Percentiles rank a stretch among this genome's conserved stretches.
phyloP scores from a whole-genome alignment of 1,139 yeast species.

The Hanseniaspora uvarum region DNA sequence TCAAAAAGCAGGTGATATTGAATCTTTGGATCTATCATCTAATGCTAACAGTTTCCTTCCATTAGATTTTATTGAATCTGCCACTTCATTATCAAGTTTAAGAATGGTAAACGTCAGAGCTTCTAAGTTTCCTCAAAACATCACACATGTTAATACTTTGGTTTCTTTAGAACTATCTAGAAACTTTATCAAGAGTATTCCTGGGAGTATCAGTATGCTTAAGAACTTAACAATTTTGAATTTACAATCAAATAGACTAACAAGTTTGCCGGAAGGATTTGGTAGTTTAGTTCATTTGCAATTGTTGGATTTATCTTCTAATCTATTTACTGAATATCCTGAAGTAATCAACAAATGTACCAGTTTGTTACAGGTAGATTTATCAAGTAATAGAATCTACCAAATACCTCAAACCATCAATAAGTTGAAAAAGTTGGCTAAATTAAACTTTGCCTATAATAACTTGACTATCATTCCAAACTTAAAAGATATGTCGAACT shows the following conservation, averaged over 20 bases:
- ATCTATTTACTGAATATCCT: constrained; percentile 61
- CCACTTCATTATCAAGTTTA: constrained; percentile 58
- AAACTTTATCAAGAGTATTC: constrained; percentile 57
- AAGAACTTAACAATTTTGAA: constrained; percentile 46
- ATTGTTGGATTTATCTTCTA: constrained; percentile 66
- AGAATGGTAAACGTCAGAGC: constrained; percentile 67
- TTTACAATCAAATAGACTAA: constrained; percentile 64
- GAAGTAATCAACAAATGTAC: constrained; percentile 54
- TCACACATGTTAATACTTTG: constrained; percentile 58
- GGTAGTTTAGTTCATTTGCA: constrained; percentile 47
- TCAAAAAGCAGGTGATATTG: constrained; percentile 73
- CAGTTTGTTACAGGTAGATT: constrained; percentile 56
- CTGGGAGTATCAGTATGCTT: constrained; percentile 47
- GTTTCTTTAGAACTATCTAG: constrained; percentile 69
- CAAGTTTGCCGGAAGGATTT: constrained; percentile 53
- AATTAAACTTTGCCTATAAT: constrained; percentile 68
- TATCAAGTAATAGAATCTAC: constrained; percentile 69
- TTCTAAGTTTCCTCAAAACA: constrained; percentile 60
- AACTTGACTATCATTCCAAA: constrained; percentile 42
- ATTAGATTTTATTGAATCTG: constrained; percentile 72
- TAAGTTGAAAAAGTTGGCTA: constrained; percentile 48
- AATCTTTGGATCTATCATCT: constrained; percentile 70
- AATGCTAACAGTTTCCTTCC: constrained; percentile 83
- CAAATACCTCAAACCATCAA: constrained; percentile 54
- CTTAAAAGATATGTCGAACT: constrained; percentile 43